A percentile compares a stretch with the other conserved stretches of the same genome.
Conservation (phyloP, 2,329 filamentous ascomycete genomes). For the Rhynchosporium secalis region DNA sequence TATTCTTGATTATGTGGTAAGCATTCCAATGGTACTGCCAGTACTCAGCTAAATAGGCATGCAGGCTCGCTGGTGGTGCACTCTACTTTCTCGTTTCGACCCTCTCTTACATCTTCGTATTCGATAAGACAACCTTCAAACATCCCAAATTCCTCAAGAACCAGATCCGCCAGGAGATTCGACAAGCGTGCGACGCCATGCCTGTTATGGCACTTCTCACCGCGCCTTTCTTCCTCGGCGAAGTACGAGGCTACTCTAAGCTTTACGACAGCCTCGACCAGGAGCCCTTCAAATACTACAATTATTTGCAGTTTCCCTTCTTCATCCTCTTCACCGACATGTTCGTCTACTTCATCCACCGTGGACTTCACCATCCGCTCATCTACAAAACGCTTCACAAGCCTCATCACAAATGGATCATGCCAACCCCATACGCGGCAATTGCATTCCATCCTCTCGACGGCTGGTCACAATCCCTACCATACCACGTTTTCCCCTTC, state of each 20-base stretch:
- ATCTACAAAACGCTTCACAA: constrained; percentile 92
- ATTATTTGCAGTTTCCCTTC: constrained; percentile 79
- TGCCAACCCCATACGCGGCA: constrained; percentile 90
- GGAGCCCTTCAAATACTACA: constrained; percentile 76
- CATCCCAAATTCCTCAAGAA: constrained; percentile 96
- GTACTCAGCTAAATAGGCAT: constrained; percentile 4
- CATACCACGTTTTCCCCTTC: constrained; percentile 92
- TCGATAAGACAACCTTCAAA: constrained; percentile 84
- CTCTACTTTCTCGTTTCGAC: constrained; percentile 84
- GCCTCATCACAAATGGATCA: constrained; percentile 99
- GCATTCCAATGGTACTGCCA: constrained; percentile 34
- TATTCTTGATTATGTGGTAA: constrained; percentile 87
- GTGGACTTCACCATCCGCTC: constrained; percentile 74
- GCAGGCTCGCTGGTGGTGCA: constrained; percentile 79
- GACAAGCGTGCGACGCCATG: constrained; percentile 73
- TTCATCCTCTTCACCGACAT: constrained; percentile 89
- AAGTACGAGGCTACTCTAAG: constrained; percentile 81
- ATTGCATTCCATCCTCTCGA: constrained; percentile 95
- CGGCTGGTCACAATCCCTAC: constrained; percentile 82
- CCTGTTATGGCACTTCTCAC: constrained; percentile 83
- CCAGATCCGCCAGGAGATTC: constrained; percentile 83
- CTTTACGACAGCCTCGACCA: constrained; percentile 81
- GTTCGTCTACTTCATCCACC: constrained; percentile 90
- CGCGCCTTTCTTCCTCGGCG: constrained; percentile 75
- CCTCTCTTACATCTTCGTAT: constrained; percentile 84